Conservation (phyloP, 2,329 filamentous ascomycete species). For the Beauveria rudraprayagi region DNA sequence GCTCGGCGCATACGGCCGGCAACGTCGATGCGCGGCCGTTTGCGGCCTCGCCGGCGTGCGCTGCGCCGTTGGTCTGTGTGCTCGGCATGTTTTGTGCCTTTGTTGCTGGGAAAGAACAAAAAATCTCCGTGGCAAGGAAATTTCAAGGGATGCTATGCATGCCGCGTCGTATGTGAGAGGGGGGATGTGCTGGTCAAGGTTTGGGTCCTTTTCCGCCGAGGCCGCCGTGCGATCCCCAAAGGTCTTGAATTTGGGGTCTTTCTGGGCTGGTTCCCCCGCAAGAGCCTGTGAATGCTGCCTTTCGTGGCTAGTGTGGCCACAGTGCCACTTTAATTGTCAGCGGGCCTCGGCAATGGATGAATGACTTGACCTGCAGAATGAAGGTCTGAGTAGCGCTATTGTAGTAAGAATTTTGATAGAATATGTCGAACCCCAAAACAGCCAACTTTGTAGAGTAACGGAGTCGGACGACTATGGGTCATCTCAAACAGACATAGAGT, state of each 20-base stretch:
- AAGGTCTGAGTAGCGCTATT: not conserved
- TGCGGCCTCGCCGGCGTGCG: not conserved
- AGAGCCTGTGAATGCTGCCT: not conserved
- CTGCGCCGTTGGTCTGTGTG: constrained; percentile 9
- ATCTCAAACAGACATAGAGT: not conserved
- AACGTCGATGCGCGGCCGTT: not conserved
- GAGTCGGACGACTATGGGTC: not conserved
- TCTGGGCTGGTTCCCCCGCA: not conserved
- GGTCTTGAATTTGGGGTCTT: not conserved
- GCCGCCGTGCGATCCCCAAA: not conserved
- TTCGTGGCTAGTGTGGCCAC: not conserved
- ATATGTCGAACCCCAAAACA: not conserved
- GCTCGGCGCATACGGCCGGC: constrained; percentile 6
- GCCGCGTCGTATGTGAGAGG: not conserved
- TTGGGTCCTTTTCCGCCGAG: not conserved
- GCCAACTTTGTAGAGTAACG: too few relatives aligned
- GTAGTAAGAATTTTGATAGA: not conserved
- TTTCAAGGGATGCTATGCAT: not conserved
- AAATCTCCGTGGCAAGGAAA: too few relatives aligned
- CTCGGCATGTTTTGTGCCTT: constrained; percentile 7
- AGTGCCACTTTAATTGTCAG: not conserved
- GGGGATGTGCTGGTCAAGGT: not conserved
- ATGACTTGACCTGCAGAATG: not conserved
- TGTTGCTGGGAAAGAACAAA: not conserved
- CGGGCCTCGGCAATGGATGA: constrained; percentile 5